phyloP scores from a whole-genome alignment of 2,329 filamentous ascomycete species.

The Trichoderma citrinoviride region DNA sequence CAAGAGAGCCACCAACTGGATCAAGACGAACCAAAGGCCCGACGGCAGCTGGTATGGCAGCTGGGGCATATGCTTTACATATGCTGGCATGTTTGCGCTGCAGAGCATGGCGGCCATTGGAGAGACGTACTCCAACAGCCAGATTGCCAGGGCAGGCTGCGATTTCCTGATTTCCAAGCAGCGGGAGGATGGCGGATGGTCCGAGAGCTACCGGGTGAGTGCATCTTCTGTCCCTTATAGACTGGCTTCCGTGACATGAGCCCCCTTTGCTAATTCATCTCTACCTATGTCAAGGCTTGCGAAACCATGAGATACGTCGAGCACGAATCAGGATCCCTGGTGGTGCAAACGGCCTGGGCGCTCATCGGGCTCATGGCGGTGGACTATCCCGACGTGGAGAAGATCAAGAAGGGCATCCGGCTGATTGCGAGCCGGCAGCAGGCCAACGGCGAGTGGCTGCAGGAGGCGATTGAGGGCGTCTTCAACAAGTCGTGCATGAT shows the following conservation, averaged over 20 bases:
- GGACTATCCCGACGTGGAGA: slow-evolving; percentile 70
- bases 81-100: slow-evolving; percentile 93
- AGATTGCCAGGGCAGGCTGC: slow-evolving; percentile 70
- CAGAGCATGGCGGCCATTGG: slow-evolving; percentile 80
- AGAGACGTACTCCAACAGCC: slow-evolving; percentile 74
- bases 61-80: slow-evolving; percentile 98
- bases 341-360: slow-evolving; percentile 94
- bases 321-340: slow-evolving; percentile 73
- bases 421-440: slow-evolving; percentile 85
- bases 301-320: slow-evolving; percentile 73
- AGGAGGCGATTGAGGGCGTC: slow-evolving; percentile 94
- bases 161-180: slow-evolving; percentile 84
- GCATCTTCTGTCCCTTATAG: background rate
- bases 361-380: slow-evolving; percentile 79
- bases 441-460: slow-evolving; percentile 86
- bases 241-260: background rate
- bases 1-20: slow-evolving; percentile 72
- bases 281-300: slow-evolving; percentile 68
- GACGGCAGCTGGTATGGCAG: slow-evolving; percentile 98
- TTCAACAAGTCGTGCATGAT: slow-evolving; percentile 99
- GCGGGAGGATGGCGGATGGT: slow-evolving; percentile 89
- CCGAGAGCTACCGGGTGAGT: slow-evolving; percentile 78
- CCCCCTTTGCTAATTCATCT: slow-evolving; percentile 21
- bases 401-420: slow-evolving; percentile 69
- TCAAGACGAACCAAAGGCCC: slow-evolving; percentile 70